Evolutionary conservation across 805 yeast genomes (phyloP).

Genomic region (Candida caryicola): DNA sequence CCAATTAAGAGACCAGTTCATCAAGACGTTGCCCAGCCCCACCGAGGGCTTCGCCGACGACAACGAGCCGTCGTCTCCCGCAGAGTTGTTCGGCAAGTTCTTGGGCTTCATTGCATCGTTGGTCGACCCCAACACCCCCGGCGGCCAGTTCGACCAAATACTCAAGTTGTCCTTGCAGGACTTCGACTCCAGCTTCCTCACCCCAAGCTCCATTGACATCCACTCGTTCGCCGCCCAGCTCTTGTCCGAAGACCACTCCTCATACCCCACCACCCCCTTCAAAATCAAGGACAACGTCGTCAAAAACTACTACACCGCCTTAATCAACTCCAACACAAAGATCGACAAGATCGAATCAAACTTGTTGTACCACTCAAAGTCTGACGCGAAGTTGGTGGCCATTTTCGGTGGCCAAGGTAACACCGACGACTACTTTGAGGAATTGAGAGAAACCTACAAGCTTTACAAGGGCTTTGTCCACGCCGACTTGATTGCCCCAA

Average conservation of each 20-base stretch:
- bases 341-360: constrained; percentile 33
- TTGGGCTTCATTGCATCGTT: constrained; percentile 65
- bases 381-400: constrained; percentile 67
- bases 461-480: constrained; percentile 70
- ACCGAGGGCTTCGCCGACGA: constrained; percentile 85
- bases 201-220: constrained; percentile 62
- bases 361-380: constrained; percentile 61
- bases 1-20: constrained; percentile 84
- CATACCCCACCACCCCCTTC: constrained; percentile 59
- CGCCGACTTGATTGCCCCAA: constrained; percentile 63
- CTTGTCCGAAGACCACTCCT: constrained; percentile 47
- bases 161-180: constrained; percentile 70
- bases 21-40: constrained; percentile 68
- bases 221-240: constrained; percentile 82
- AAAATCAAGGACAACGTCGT: constrained; percentile 70
- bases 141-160: constrained; percentile 59
- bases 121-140: constrained; percentile 41
- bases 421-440: constrained; percentile 96
- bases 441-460: constrained; percentile 79
- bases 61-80: constrained; percentile 82
- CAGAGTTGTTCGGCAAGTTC: constrained; percentile 81
- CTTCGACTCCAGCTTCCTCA: constrained; percentile 77
- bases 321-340: constrained; percentile 25
- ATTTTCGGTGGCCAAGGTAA: constrained; percentile 99
- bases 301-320: constrained; percentile 64